These are phyloP conservation scores for Ulmus americana DNA, from an alignment of 331 rosid genomes.

Conservation along the genomic window DNA sequence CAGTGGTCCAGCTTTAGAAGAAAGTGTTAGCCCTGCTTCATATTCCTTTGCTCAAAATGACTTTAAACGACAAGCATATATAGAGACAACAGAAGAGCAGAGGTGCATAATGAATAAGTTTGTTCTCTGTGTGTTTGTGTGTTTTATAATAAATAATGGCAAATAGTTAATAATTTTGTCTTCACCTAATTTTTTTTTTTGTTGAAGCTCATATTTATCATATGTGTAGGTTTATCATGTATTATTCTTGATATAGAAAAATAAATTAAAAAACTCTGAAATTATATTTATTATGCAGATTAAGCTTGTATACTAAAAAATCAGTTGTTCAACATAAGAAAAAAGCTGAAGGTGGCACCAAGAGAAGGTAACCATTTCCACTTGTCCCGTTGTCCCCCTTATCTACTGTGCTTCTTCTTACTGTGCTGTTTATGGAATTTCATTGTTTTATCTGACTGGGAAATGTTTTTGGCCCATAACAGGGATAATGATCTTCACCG, in stretches of 20 bases:
- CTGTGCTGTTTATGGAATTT: background rate
- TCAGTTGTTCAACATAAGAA: conserved; percentile 42
- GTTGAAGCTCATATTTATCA: background rate
- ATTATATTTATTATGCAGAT: conserved; percentile 33
- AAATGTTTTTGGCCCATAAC: conserved; percentile 18
- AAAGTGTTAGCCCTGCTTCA: conserved; percentile 32
- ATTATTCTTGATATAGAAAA: background rate
- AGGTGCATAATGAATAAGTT: conserved; percentile 42
- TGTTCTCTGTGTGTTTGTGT: conserved; percentile 23
- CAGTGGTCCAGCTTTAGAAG: conserved; percentile 36
- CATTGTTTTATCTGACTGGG: background rate
- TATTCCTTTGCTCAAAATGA: conserved; percentile 22
- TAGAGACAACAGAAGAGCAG: conserved; percentile 37
- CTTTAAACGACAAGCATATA: conserved; percentile 34
- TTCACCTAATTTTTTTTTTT: background rate
- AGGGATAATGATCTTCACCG: conserved; percentile 95
- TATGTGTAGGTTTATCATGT: background rate
- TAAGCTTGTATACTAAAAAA: conserved; percentile 36
- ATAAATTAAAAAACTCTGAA: background rate
- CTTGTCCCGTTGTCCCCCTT: background rate
- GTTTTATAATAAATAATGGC: background rate
- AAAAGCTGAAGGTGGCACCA: conserved; percentile 65
- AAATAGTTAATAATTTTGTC: background rate
- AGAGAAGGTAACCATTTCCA: conserved; percentile 46
- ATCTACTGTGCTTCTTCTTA: background rate